phyloP scores from a whole-genome alignment of 1,284 basidiomycete species.

The Ceratobasidium sp. region DNA sequence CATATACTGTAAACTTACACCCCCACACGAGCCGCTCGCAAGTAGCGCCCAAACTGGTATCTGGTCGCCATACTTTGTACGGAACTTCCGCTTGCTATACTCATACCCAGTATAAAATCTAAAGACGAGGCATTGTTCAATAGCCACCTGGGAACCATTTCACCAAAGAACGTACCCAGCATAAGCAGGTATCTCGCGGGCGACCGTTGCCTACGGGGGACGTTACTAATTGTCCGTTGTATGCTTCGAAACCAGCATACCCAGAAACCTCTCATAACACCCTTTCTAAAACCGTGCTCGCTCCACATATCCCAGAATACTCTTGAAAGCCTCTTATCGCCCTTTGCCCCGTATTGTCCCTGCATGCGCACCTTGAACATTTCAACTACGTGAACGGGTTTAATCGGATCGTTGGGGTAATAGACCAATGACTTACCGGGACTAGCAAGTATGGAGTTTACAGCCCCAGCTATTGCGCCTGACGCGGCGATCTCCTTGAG shows the following conservation, averaged over 20 bases:
- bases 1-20: conserved; percentile 60
- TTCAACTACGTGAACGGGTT: conserved; percentile 64
- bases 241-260: conserved; percentile 53
- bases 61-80: conserved; percentile 63
- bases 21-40: conserved; percentile 86
- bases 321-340: conserved; percentile 71
- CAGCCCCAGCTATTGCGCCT: conserved; percentile 89
- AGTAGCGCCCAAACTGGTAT: conserved; percentile 90
- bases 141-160: neutral
- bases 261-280: conserved; percentile 97
- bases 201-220: conserved; percentile 77
- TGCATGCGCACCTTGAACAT: conserved; percentile 98
- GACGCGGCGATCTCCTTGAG: conserved; percentile 82
- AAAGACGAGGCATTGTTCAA: neutral
- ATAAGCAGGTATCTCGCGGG: conserved; percentile 93
- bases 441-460: conserved; percentile 85
- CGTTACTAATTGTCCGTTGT: neutral
- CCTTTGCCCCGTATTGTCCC: conserved; percentile 80
- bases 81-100: conserved; percentile 81
- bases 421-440: conserved; percentile 63
- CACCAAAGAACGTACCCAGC: conserved; percentile 64
- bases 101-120: conserved; percentile 74
- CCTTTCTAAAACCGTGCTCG: conserved; percentile 81
- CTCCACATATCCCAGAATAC: conserved; percentile 77
- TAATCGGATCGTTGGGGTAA: neutral